These are phyloP conservation scores for Ophiocordyceps camponoti-leonardi DNA, from an alignment of 2,329 filamentous ascomycete species.

Conservation along the genomic window DNA sequence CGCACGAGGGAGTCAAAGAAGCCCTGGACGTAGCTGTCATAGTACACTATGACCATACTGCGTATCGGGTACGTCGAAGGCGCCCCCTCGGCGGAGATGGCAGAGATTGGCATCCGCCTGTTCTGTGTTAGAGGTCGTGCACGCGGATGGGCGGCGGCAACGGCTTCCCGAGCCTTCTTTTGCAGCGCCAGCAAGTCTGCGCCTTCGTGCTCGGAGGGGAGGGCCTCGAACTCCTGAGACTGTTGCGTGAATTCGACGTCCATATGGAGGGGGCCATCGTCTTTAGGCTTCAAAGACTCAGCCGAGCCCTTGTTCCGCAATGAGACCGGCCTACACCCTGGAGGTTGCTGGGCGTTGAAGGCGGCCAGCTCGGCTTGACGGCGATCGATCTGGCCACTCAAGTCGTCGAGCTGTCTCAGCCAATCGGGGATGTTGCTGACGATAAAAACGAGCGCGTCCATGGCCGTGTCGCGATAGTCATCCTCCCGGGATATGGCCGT, in stretches of 20 bases:
- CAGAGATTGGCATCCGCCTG: constrained; percentile 31
- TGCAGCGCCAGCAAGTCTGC: constrained; percentile 6
- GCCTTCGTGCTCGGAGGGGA: constrained; percentile 3
- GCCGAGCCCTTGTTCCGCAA: constrained; percentile 34
- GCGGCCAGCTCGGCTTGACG: constrained; percentile 43
- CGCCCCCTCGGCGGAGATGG: constrained; percentile 30
- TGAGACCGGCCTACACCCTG: constrained; percentile 18
- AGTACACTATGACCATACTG: constrained; percentile 75
- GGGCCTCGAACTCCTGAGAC: constrained; percentile 1
- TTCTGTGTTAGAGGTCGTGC: constrained; percentile 31
- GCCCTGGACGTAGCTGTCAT: constrained; percentile 73
- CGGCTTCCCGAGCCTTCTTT: constrained; percentile 25
- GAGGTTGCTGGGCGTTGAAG: constrained; percentile 15
- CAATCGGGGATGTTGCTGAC: constrained; percentile 40
- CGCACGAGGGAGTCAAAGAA: constrained; percentile 72
- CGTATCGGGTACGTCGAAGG: constrained; percentile 47
- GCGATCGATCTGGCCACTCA: constrained; percentile 41
- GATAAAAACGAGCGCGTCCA: constrained; percentile 39
- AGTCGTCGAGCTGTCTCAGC: constrained; percentile 39
- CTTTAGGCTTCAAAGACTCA: constrained; percentile 32
- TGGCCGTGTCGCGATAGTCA: constrained; percentile 21
- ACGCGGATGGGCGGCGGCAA: constrained; percentile 25
- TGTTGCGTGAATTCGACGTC: constrained; percentile 4
- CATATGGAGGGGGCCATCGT: constrained; percentile 18
- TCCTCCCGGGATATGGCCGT: constrained; percentile 12